phyloP scores from a whole-genome alignment of 306 rosid genomes.

The Fragaria vesca region DNA sequence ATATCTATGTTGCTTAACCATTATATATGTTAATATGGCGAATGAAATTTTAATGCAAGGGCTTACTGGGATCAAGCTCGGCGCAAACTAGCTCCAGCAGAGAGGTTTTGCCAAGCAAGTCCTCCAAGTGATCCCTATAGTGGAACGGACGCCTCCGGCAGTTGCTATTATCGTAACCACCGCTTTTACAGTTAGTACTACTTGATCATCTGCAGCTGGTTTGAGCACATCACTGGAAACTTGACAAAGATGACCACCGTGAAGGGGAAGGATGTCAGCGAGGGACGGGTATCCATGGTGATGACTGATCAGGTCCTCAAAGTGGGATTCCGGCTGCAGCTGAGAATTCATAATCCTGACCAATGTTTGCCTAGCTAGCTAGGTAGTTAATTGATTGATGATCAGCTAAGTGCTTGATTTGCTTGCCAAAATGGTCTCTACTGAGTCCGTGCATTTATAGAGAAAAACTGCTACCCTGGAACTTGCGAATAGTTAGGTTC shows the following conservation, averaged over 20 bases:
- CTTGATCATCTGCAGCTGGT: background rate
- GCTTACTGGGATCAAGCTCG: constrained; percentile 44
- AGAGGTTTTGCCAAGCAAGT: constrained; percentile 63
- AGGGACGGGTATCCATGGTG: background rate
- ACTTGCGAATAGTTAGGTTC: too few species aligned
- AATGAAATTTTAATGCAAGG: background rate
- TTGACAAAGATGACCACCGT: background rate
- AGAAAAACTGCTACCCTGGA: background rate
- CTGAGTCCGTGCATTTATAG: background rate
- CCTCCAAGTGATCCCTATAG: constrained; percentile 49
- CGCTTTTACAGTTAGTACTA: constrained; percentile 6
- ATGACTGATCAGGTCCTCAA: background rate
- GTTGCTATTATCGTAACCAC: constrained; percentile 23
- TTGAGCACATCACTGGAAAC: background rate
- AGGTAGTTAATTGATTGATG: too few species aligned
- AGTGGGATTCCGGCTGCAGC: background rate
- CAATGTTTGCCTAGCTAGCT: background rate
- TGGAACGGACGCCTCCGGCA: constrained; percentile 32
- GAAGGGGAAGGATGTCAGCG: background rate
- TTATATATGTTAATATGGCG: background rate
- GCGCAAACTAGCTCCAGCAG: constrained; percentile 54
- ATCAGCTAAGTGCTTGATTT: too few species aligned
- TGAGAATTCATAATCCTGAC: background rate
- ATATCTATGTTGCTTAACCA: too few species aligned
- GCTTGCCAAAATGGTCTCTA: background rate